These are phyloP conservation scores for Botrytis elliptica DNA, from an alignment of 2,329 filamentous ascomycete genomes.

Conservation along the genomic window DNA sequence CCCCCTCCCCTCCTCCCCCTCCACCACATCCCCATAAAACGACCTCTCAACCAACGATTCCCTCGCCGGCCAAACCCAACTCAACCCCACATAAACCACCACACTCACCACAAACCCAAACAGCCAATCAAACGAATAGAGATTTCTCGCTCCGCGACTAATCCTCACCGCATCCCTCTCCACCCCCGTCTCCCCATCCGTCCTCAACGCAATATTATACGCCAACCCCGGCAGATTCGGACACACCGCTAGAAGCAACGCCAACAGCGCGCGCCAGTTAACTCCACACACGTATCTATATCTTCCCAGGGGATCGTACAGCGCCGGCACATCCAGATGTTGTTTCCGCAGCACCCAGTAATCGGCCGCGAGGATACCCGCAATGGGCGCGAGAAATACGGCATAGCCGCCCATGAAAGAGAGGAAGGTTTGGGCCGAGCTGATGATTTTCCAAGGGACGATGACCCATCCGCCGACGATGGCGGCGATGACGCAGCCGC, in stretches of 20 bases:
- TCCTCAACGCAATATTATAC: slow-evolving; percentile 28
- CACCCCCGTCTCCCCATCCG: background rate
- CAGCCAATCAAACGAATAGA: slow-evolving; percentile 67
- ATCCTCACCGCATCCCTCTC: slow-evolving; percentile 29
- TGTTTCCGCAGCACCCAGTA: slow-evolving; percentile 53
- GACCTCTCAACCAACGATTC: slow-evolving; percentile 49
- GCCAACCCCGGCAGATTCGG: slow-evolving; percentile 36
- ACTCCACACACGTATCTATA: slow-evolving; percentile 36
- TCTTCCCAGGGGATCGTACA: slow-evolving; percentile 38
- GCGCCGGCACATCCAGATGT: slow-evolving; percentile 41
- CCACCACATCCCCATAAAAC: slow-evolving; percentile 40
- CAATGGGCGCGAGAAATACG: slow-evolving; percentile 61
- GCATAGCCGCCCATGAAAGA: slow-evolving; percentile 66
- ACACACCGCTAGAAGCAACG: slow-evolving; percentile 31
- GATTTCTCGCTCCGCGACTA: slow-evolving; percentile 48
- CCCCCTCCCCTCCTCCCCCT: background rate
- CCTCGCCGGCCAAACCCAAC: slow-evolving; percentile 48
- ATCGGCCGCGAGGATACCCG: slow-evolving; percentile 56
- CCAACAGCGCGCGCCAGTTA: slow-evolving; percentile 35
- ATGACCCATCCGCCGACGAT: slow-evolving; percentile 56
- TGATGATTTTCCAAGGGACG: slow-evolving; percentile 65
- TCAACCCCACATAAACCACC: slow-evolving; percentile 54
- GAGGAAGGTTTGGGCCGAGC: slow-evolving; percentile 56
- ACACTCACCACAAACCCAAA: slow-evolving; percentile 58
- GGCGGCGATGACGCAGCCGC: slow-evolving; percentile 55